Base-by-base conservation (phyloP, 139 green algal genomes). In the Tetratostichococcus sp. region DNA sequence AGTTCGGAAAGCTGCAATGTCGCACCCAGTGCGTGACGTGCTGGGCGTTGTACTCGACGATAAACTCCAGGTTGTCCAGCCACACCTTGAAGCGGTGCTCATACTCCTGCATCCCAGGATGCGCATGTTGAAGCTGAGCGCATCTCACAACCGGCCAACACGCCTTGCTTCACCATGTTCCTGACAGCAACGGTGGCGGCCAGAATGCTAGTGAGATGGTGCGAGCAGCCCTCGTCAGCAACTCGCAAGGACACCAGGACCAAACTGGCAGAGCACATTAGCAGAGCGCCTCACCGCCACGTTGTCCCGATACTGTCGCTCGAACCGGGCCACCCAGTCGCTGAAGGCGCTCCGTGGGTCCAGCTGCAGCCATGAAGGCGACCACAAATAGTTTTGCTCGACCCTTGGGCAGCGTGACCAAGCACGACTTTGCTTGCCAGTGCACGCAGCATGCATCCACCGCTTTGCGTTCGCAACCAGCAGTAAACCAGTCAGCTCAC, bases 61-160 rank as follows among this genome's bases (percentile, higher is more conserved):
- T 77, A 74, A 86, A 97, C 39, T 84, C 74, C 23, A 95, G 71
- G 80, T 97, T 98, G 43, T 94, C 87, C 23, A 89, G 67, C 91
- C 94, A 98, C 0, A 92, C 84, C 30, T 25, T 43, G 58, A 97
- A 92, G 32, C 86, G 76, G 14, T 28, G 65, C 39, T 86, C 81
- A 65, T 89, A 87, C 81, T 93, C 87, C 71, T 89, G 84, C 71
- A 75, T 19, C 1, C 23, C 32, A 66, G 3, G 19, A 43, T 25
- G 14, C n/a, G n/a, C n/a, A n/a, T n/a, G n/a, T n/a, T n/a, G n/a
- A n/a, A n/a, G n/a, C n/a, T n/a, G n/a, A n/a, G n/a, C n/a, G n/a
- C 28, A 4, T 2, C 16, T 19, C 28, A 8, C 22, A 43, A 75
- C 28, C 42, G 65, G 4, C 67, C 26, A 31, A 28, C 35, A 35